Conservation (phyloP, 352 stramenopile species). For the Phytophthora ramorum region DNA sequence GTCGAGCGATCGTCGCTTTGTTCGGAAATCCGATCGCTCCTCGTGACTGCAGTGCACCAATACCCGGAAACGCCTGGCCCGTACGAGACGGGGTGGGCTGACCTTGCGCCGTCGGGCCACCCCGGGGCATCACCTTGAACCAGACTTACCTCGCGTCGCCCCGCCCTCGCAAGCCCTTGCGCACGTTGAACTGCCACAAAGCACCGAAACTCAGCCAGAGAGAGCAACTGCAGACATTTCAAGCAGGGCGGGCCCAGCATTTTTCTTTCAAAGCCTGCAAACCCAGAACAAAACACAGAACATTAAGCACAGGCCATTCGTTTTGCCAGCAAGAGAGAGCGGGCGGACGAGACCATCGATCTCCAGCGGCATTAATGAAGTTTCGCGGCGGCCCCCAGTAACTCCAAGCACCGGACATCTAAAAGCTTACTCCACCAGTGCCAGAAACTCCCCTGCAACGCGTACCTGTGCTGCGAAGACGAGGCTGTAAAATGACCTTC, state of each 20-base stretch:
- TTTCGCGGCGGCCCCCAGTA: slow-evolving; percentile 36
- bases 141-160: slow-evolving; percentile 15
- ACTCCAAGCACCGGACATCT: slow-evolving; percentile 11
- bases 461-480: slow-evolving; percentile 24
- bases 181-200: slow-evolving; percentile 13
- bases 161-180: slow-evolving; percentile 14
- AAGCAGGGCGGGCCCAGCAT: slow-evolving; percentile 7
- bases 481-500: slow-evolving; percentile 27
- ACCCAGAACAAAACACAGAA: slow-evolving; percentile 37
- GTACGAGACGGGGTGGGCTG: slow-evolving; percentile 3
- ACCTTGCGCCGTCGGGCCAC: not conserved
- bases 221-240: slow-evolving; percentile 9
- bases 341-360: slow-evolving; percentile 19
- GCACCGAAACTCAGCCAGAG: slow-evolving; percentile 22
- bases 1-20: slow-evolving; percentile 3
- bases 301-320: slow-evolving; percentile 34
- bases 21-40: slow-evolving; percentile 6
- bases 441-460: slow-evolving; percentile 9
- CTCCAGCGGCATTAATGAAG: slow-evolving; percentile 42
- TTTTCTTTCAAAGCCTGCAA: slow-evolving; percentile 29
- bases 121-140: not conserved
- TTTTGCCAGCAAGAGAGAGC: slow-evolving; percentile 21
- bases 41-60: slow-evolving; percentile 5
- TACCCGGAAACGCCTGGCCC: slow-evolving; percentile 1
- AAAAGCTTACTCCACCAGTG: slow-evolving; percentile 14